Base-by-base conservation (phyloP, 1,139 yeast species). In the Suhomyces maxii region DNA sequence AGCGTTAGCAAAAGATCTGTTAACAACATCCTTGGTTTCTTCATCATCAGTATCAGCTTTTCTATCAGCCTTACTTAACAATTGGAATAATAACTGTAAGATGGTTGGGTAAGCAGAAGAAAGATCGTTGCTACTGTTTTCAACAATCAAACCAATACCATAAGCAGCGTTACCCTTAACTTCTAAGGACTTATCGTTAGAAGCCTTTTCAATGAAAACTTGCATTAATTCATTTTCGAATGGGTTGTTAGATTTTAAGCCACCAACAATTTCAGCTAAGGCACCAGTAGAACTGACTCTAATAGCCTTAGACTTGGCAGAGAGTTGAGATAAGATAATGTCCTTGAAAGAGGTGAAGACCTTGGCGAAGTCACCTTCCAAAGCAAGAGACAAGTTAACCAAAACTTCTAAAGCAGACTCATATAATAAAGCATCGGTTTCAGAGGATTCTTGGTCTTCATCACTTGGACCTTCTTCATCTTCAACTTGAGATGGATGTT, bases 101-200 rank as follows among this genome's bases (percentile, higher is more conserved):
- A 91, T 80, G 41, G 81, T 76, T 54, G 83, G 84, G 70, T 84
- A 91, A 40, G 80, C 73, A 26, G 84, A 66, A 37, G 86, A 72
- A 55, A 85, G 77, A 62, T 86, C 89, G 53, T 72, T 69, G 32
- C 73, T 52, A 46, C 89, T 76, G 68, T 73, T 68, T 68, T 83
- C 85, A 53, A 90, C 75, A 51, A 90, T 71, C 53, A 90, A 71
- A 55, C 99, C 99, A 55, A 89, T 82, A 76, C 98, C 99, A 63
- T 89, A 93, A 13, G 98, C 97, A 47, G 98, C 95, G 60, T 90
- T 89, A 57, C 97, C 93, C 71, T 93, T 86, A 47, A 90, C 98
- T 64, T 90, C 97, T 56, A 87, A 77, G 26, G 95, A 86, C 59
- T 83, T 80, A 67, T 93, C 99, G 54, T 79, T 77, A 51, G 84